Conservation (phyloP, 805 yeast species). For the Starmerella sirachaensis region DNA sequence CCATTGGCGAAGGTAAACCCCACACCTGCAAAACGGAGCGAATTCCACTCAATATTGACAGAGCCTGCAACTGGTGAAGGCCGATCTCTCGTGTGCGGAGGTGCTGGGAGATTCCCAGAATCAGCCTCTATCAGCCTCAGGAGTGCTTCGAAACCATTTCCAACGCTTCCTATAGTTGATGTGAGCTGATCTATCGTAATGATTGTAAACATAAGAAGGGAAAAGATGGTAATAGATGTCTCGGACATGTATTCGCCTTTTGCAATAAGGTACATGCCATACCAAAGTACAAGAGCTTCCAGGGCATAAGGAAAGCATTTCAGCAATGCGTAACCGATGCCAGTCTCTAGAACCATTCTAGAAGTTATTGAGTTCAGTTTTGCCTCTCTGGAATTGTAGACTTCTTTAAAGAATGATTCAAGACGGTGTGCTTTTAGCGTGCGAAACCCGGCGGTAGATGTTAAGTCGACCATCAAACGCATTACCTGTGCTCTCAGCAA, state of each 20-base stretch:
- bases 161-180: slow-evolving; percentile 61
- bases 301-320: slow-evolving; percentile 45
- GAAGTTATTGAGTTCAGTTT: slow-evolving; percentile 33
- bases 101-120: neutral
- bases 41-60: slow-evolving; percentile 11
- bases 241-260: slow-evolving; percentile 40
- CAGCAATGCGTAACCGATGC: slow-evolving; percentile 53
- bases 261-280: slow-evolving; percentile 65
- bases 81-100: neutral
- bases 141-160: slow-evolving; percentile 48
- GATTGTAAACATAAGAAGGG: slow-evolving; percentile 62
- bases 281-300: slow-evolving; percentile 64
- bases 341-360: slow-evolving; percentile 47
- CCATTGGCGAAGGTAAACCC: slow-evolving; percentile 16
- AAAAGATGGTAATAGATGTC: slow-evolving; percentile 56
- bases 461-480: slow-evolving; percentile 36
- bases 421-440: slow-evolving; percentile 52
- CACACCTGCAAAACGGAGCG: slow-evolving; percentile 9
- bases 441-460: slow-evolving; percentile 38
- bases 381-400: slow-evolving; percentile 21
- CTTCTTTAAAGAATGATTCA: slow-evolving; percentile 34
- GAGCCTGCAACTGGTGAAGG: no score
- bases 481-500: slow-evolving; percentile 10
- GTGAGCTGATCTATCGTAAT: slow-evolving; percentile 50
- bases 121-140: slow-evolving; percentile 14